Evolutionary conservation across 331 rosid genomes (phyloP).

Genomic region (Phaseolus coccineus): DNA sequence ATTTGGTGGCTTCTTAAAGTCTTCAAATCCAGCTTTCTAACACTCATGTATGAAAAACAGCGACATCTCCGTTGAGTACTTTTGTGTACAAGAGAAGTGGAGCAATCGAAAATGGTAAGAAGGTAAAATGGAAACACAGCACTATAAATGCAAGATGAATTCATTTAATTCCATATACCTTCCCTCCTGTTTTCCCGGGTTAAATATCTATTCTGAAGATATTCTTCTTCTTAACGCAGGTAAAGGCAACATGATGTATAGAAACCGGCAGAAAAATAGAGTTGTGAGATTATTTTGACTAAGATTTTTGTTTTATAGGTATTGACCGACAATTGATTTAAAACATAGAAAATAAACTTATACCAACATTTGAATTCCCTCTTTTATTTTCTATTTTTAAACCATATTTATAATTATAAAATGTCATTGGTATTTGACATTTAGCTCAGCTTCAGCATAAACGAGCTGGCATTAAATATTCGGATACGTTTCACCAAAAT

Average conservation of each 20-base stretch:
- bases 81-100: background rate
- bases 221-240: constrained; percentile 35
- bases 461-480: constrained; percentile 43
- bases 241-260: constrained; percentile 38
- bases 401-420: background rate
- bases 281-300: constrained; percentile 44
- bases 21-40: constrained; percentile 7
- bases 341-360: constrained; percentile 13
- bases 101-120: background rate
- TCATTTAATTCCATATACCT: background rate
- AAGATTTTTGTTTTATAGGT: background rate
- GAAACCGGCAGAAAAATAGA: constrained; percentile 41
- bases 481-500: constrained; percentile 33
- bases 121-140: background rate
- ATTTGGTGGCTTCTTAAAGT: constrained; percentile 33
- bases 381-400: background rate
- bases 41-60: constrained; percentile 2
- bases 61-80: background rate
- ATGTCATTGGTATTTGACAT: constrained; percentile 43
- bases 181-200: background rate
- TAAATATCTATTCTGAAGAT: background rate
- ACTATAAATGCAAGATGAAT: background rate
- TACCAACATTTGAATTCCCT: background rate
- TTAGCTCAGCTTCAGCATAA: constrained; percentile 23
- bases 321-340: constrained; percentile 47